Evolutionary conservation across 2,329 filamentous ascomycete species (phyloP).

Genomic region (Albifimbria verrucaria): DNA sequence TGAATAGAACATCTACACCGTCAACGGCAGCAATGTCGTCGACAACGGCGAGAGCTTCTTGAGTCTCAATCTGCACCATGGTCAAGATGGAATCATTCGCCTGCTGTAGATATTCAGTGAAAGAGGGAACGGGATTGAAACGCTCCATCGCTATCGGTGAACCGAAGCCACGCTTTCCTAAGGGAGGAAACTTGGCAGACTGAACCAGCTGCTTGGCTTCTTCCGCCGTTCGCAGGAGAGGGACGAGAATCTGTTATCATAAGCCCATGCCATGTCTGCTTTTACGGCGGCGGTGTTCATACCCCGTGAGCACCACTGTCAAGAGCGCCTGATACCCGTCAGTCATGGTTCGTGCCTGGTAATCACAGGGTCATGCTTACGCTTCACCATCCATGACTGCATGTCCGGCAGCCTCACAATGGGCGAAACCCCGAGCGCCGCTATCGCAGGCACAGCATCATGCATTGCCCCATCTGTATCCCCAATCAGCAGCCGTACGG

Average conservation of each 20-base stretch:
- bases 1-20: constrained; percentile 61
- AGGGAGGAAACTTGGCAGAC: constrained; percentile 48
- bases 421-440: constrained; percentile 40
- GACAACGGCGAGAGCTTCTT: constrained; percentile 56
- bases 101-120: constrained; percentile 46
- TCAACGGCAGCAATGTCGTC: constrained; percentile 60
- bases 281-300: background rate
- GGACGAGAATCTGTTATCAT: constrained; percentile 40
- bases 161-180: constrained; percentile 46
- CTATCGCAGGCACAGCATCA: constrained; percentile 50
- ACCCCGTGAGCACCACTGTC: constrained; percentile 48
- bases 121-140: constrained; percentile 40
- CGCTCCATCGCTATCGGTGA: constrained; percentile 43
- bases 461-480: constrained; percentile 46
- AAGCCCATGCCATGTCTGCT: constrained; percentile 3
- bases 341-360: too few species aligned
- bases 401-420: constrained; percentile 51
- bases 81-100: constrained; percentile 54
- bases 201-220: constrained; percentile 43
- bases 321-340: constrained; percentile 35
- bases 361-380: too few species aligned
- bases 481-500: background rate
- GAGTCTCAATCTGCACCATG: constrained; percentile 67
- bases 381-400: constrained; percentile 44
- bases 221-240: constrained; percentile 39